These are phyloP conservation scores for Zea mays DNA, from an alignment of 176 grass and related monocot genomes.

Conservation along the genomic window DNA sequence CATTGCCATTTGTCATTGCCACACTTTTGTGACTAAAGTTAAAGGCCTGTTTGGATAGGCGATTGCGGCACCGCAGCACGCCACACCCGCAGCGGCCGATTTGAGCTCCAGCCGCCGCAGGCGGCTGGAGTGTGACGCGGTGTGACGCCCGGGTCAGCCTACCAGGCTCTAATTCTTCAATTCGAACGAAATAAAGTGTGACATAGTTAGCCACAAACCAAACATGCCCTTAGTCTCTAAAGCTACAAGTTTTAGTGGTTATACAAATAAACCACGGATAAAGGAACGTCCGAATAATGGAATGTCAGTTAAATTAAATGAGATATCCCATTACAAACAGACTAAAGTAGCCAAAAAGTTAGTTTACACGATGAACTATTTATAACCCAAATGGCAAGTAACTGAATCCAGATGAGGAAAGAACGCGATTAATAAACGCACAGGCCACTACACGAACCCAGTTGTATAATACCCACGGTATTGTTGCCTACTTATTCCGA, in stretches of 20 bases:
- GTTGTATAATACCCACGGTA: conserved; percentile 35
- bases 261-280: not conserved
- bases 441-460: conserved; percentile 20
- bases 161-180: no score
- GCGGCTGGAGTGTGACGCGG: no score
- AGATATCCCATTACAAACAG: conserved; percentile 1
- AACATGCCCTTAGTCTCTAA: no score
- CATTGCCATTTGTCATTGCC: no score
- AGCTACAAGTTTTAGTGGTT: not conserved
- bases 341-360: conserved; percentile 29
- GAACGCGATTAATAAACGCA: not conserved
- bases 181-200: no score
- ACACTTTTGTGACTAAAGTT: no score
- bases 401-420: not conserved
- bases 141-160: no score
- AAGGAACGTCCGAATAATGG: not conserved
- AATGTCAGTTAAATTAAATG: not conserved
- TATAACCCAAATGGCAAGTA: not conserved
- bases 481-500: conserved; percentile 49
- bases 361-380: conserved; percentile 40
- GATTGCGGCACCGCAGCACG: no score
- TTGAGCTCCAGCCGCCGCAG: no score
- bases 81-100: no score
- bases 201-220: no score
- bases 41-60: no score